A percentile compares a stretch with the other conserved stretches of the same genome.
Evolutionary conservation across 768 basidiomycete genomes (phyloP).

Genomic region (Tricholoma bakamatsutake): DNA sequence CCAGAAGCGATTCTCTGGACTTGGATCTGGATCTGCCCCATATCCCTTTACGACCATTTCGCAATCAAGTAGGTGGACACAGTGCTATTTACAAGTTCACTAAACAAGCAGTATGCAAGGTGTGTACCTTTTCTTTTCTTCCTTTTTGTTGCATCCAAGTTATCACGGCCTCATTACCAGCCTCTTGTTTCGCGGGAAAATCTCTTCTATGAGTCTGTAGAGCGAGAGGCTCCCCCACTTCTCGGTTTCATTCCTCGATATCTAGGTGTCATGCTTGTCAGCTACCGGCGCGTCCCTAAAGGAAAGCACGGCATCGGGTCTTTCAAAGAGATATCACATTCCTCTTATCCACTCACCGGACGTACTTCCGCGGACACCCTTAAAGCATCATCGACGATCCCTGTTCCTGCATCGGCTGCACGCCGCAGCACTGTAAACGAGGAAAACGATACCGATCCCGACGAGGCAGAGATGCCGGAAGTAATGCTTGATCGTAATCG

Average conservation of each 20-base stretch:
- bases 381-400: conserved; percentile 11
- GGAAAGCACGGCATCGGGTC: conserved; percentile 19
- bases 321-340: conserved; percentile 16
- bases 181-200: conserved; percentile 97
- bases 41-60: conserved; percentile 91
- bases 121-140: conserved; percentile 33
- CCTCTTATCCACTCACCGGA: conserved; percentile 18
- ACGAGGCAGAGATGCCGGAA: conserved; percentile 87
- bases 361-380: conserved; percentile 22
- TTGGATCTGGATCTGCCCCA: conserved; percentile 60
- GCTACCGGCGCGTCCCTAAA: conserved; percentile 76
- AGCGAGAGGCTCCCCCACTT: conserved; percentile 87
- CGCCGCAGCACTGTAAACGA: conserved; percentile 17
- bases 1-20: conserved; percentile 19
- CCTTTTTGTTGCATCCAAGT: conserved; percentile 15
- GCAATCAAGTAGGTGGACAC: conserved; percentile 97
- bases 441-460: conserved; percentile 41
- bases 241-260: conserved; percentile 96
- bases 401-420: conserved; percentile 12
- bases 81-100: conserved; percentile 98
- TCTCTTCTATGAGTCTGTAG: conserved; percentile 95
- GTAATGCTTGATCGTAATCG: conserved; percentile 86
- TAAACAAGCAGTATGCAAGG: conserved; percentile 97
- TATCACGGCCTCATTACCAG: conserved; percentile 35
- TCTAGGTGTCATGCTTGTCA: conserved; percentile 97